Percentiles rank a stretch among this genome's conserved stretches.
Evolutionary conservation across 306 rosid species (phyloP).

Genomic region (Aeschynomene evenia): DNA sequence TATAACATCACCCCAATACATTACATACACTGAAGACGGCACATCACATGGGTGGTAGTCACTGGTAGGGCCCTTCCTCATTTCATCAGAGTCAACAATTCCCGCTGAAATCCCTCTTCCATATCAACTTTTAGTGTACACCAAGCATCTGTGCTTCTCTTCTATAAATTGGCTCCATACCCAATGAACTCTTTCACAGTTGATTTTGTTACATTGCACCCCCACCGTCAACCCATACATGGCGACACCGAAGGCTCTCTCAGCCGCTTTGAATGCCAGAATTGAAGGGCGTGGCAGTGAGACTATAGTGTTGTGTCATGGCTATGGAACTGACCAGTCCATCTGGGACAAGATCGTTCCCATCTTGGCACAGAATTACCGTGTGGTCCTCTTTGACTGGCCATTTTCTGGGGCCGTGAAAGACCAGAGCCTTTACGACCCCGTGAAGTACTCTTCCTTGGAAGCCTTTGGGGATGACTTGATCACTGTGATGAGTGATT

Average conservation of each 20-base stretch:
- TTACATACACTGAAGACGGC: not conserved
- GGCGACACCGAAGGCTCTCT: constrained; percentile 29
- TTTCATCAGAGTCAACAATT: too few relatives aligned
- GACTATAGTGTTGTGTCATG: constrained; percentile 66
- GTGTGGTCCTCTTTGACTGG: constrained; percentile 70
- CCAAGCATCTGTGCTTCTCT: too few relatives aligned
- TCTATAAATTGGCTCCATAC: too few relatives aligned
- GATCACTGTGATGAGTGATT: constrained; percentile 48
- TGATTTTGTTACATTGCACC: not conserved
- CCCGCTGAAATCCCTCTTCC: too few relatives aligned
- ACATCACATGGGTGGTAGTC: too few relatives aligned
- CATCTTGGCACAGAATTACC: constrained; percentile 32
- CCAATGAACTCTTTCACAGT: too few relatives aligned
- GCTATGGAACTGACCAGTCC: constrained; percentile 66
- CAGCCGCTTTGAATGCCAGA: constrained; percentile 44
- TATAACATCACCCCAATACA: not conserved
- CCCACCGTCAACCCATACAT: not conserved
- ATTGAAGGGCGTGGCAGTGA: constrained; percentile 41
- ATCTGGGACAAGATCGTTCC: constrained; percentile 71
- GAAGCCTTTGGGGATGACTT: constrained; percentile 57
- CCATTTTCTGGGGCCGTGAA: constrained; percentile 49
- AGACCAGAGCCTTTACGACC: constrained; percentile 41
- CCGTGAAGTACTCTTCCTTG: constrained; percentile 48
- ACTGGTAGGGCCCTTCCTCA: too few relatives aligned
- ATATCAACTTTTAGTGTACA: too few relatives aligned